Evolutionary conservation across 2,329 filamentous ascomycete genomes (phyloP).

Genomic region (Exophiala sp.): DNA sequence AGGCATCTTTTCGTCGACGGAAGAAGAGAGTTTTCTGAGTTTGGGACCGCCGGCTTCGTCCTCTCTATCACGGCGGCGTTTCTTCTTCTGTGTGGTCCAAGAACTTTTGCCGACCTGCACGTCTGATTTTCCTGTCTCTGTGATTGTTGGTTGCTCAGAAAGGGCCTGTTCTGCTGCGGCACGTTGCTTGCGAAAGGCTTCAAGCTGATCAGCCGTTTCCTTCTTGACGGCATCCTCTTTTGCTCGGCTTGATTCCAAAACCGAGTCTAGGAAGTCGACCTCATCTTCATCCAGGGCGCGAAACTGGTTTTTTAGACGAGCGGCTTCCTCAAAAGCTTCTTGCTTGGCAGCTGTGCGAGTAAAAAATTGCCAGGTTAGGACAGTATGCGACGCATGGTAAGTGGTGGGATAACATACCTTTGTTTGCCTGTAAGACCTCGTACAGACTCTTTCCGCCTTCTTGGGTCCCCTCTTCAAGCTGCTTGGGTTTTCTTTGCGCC

Average conservation of each 20-base stretch:
- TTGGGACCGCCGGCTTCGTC: conserved; percentile 41
- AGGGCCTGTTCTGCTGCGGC: conserved; percentile 54
- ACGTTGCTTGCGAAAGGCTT: conserved; percentile 56
- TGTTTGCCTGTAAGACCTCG: conserved; percentile 48
- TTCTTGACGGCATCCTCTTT: conserved; percentile 56
- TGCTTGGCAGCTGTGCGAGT: conserved; percentile 43
- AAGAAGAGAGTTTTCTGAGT: conserved; percentile 39
- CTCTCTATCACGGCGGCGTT: conserved; percentile 51
- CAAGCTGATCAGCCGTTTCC: conserved; percentile 58
- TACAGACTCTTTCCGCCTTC: conserved; percentile 48
- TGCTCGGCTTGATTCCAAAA: conserved; percentile 55
- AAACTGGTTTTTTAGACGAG: conserved; percentile 50
- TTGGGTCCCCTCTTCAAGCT: conserved; percentile 27
- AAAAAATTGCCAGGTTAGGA: conserved; percentile 41
- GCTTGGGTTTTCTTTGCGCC: conserved; percentile 24
- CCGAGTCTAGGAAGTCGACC: conserved; percentile 52
- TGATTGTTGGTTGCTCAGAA: neutral
- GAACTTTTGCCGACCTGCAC: conserved; percentile 32
- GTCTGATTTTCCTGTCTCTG: neutral
- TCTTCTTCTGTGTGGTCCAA: conserved; percentile 50
- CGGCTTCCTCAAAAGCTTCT: conserved; percentile 51
- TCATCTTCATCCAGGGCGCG: conserved; percentile 51
- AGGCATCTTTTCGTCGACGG: conserved; percentile 20
- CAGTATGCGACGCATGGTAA: neutral
- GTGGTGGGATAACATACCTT: conserved; percentile 39